Evolutionary conservation across 345 rosid genomes (phyloP).

Genomic region (Citrus reticulata): DNA sequence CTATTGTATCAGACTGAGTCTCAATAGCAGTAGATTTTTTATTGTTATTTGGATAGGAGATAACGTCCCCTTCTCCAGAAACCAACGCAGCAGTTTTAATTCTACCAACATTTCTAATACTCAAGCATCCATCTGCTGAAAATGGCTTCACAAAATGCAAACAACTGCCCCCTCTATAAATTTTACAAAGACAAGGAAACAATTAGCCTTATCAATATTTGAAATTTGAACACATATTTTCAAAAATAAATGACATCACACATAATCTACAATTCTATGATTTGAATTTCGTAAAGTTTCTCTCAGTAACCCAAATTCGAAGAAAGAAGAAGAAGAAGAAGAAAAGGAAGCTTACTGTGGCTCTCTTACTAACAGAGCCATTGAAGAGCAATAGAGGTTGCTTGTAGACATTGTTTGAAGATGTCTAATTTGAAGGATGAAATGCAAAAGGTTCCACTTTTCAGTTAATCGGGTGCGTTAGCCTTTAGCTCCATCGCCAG

Average conservation of each 20-base stretch:
- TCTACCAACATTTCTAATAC: conserved; percentile 26
- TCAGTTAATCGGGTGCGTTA: neutral
- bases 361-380: neutral
- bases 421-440: too few species aligned
- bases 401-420: neutral
- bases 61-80: conserved; percentile 58
- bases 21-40: conserved; percentile 21
- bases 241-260: too few species aligned
- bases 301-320: neutral
- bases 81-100: conserved; percentile 42
- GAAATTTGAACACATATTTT: too few species aligned
- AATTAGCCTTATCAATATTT: too few species aligned
- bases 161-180: conserved; percentile 19
- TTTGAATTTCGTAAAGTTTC: neutral
- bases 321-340: neutral
- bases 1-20: conserved; percentile 28
- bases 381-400: conserved; percentile 18
- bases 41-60: conserved; percentile 40
- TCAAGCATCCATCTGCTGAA: conserved; percentile 21
- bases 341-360: conserved; percentile 16
- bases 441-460: too few species aligned
- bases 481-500: neutral
- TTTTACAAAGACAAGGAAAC: neutral
- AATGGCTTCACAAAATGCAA: conserved; percentile 16
- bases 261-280: too few species aligned